Conservation (phyloP, 2,329 filamentous ascomycete genomes). For the Colletotrichum cereale region DNA sequence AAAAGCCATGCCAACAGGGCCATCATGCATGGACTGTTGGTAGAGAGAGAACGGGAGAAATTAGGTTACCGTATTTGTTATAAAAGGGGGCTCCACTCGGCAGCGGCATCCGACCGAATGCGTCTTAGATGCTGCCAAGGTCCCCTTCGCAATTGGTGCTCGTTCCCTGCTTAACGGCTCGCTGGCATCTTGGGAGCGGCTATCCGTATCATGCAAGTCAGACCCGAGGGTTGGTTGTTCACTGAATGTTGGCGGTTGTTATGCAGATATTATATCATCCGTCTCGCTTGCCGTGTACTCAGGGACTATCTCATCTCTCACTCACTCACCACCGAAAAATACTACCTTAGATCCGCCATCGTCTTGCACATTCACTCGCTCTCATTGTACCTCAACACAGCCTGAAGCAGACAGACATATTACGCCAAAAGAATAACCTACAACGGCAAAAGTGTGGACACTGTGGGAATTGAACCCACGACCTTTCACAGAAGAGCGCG, state of each 20-base stretch:
- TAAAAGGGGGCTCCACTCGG: background rate
- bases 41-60: background rate
- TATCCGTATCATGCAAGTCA: too few relatives aligned
- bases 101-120: background rate
- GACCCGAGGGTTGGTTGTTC: background rate
- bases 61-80: constrained; percentile 13
- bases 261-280: background rate
- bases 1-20: background rate
- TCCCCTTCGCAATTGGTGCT: too few relatives aligned
- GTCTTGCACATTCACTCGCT: background rate
- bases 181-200: background rate
- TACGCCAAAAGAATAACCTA: accelerated
- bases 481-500: too few relatives aligned
- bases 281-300: background rate
- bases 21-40: background rate
- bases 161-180: background rate
- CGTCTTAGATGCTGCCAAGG: background rate
- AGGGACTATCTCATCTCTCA: too few relatives aligned
- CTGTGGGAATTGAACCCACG: constrained; percentile 40
- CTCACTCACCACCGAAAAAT: background rate
- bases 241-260: too few relatives aligned
- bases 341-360: background rate
- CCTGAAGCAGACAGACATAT: accelerated
- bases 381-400: background rate
- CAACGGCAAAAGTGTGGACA: constrained; percentile 9